Percentiles rank a stretch among this genome's conserved stretches.
phyloP scores from a whole-genome alignment of 768 basidiomycete genomes.

The Fomitopsis serialis region DNA sequence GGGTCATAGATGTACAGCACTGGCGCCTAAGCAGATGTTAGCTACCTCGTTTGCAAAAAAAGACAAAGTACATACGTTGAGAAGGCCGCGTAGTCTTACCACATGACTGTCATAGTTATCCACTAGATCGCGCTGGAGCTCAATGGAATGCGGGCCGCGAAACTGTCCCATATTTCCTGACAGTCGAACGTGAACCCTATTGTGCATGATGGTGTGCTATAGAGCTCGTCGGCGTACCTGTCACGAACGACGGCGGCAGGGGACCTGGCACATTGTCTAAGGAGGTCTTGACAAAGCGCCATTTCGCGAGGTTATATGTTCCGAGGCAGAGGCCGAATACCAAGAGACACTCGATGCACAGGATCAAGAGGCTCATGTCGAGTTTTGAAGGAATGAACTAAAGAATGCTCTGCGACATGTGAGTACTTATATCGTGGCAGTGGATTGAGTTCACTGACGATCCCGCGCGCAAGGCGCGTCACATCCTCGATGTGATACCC shows the following conservation, averaged over 20 bases:
- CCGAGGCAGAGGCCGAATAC: too few species aligned
- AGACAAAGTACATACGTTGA: slow-evolving; percentile 10
- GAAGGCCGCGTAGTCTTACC: slow-evolving; percentile 10
- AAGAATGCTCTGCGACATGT: too few species aligned
- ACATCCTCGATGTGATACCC: too few species aligned
- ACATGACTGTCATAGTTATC: slow-evolving; percentile 12
- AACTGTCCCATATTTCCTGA: slow-evolving; percentile 18
- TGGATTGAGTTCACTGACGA: too few species aligned
- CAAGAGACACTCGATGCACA: too few species aligned
- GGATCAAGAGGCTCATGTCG: neutral
- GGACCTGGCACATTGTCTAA: slow-evolving; percentile 38
- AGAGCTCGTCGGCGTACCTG: too few species aligned
- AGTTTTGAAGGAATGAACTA: too few species aligned
- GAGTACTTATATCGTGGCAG: too few species aligned
- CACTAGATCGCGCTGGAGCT: slow-evolving; percentile 12
- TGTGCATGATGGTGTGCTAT: too few species aligned
- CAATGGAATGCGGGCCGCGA: slow-evolving; percentile 9
- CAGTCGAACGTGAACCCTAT: too few species aligned
- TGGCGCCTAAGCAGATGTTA: slow-evolving; percentile 17
- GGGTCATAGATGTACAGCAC: slow-evolving; percentile 39
- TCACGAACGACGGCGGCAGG: slow-evolving; percentile 5
- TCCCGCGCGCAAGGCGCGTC: too few species aligned
- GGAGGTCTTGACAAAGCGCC: slow-evolving; percentile 11
- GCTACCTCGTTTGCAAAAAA: neutral
- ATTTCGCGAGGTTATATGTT: too few species aligned